Evolutionary conservation across 768 basidiomycete genomes (phyloP), one percentile per base, ranked within the genome.

Genomic region (Hygrophorus pudorinus): DNA sequence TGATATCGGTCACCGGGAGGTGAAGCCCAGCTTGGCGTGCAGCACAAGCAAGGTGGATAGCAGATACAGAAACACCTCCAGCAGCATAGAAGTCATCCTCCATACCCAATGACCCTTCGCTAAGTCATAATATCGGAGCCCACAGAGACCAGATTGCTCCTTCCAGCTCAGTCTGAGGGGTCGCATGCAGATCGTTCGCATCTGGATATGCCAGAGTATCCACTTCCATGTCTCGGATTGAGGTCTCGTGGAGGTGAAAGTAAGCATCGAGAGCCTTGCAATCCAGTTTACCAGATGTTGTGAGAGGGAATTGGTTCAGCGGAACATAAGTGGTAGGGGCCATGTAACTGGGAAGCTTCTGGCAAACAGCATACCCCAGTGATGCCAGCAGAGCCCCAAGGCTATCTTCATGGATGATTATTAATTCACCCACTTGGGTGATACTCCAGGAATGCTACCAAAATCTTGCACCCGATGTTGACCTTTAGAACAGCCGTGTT

Each of bases 371-470:
- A 13, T 41, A 5, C 28, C 21, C 6, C 4, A 41, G 24, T 18
- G 40, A 24, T 2, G 40, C 20, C 20, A 21, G 27, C 38, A 40
- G 13, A 20, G 38, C 5, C 24, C 7, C 38, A 21, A 40, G 6
- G 16, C 10, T 40, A 12, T 40, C 38, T 16, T 40, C 38, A 12
- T 20, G 38, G 38, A 40, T 24, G 38, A 40, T 40, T 10, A 13
- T 40, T 16, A 27, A 13, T 12, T 40, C 13, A 20, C n/a, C 5
- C 17, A 40, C 38, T 14, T 20, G 38, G 27, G 14, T 18, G 38
- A 40, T 20, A 40, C 27, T 40, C 38, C 17, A 40, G 13, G 38
- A 40, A 40, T 21, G 38, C 38, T 16, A 40, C 20, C n/a, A 40
- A 24, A 27, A 20, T 20, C 13, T 40, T 24, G 38, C 27, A 8